Base-by-base conservation (phyloP, 108 stramenopile species). In the Parmales sp. region DNA sequence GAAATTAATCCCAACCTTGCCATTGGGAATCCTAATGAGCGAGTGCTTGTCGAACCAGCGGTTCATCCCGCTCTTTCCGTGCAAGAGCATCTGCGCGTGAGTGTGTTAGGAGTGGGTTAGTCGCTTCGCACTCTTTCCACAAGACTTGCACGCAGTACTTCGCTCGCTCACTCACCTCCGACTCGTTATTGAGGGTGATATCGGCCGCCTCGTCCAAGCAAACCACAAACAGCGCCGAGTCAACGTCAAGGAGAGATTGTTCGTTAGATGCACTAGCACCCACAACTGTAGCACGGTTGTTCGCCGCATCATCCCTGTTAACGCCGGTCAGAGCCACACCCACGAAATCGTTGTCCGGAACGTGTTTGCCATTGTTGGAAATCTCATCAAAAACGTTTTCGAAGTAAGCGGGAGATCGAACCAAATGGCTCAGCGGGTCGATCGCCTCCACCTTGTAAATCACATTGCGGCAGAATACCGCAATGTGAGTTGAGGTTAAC, bases 11-110 rank as follows among this genome's bases (percentile, higher is more conserved):
- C 76, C 80, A 39, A 76, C 51, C 23, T 20, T 18, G 25, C 78
- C 78, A 69, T 74, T 74, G 37, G 31, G 38, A 20, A 71, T 37
- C 51, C 44, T 48, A 46, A 78, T 31, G 60, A 19, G 9, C 5
- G 23, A 38, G 64, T 79, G 80, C 71, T 82, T 82, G 65, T 82
- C 80, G 46, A 79, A 82, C 78, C 78, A 82, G 13, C 76, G 31
- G 73, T 80, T 80, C 28, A 43, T 29, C 19, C 76, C 76, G 43
- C 31, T 34, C 54, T 11, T 34, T 16, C 41, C 41, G 51, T 51
- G 51, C 8, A 41, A 23, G 38, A 65, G 38, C 6, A 22, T 41
- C 37, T n/a, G n/a, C n/a, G n/a, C n/a, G n/a, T n/a, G n/a, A n/a
- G n/a, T n/a, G n/a, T n/a, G n/a, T n/a, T n/a, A n/a, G n/a, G n/a